These are phyloP conservation scores for Boechera divaricarpa DNA, from an alignment of 345 rosid genomes.

Conservation along the genomic window DNA sequence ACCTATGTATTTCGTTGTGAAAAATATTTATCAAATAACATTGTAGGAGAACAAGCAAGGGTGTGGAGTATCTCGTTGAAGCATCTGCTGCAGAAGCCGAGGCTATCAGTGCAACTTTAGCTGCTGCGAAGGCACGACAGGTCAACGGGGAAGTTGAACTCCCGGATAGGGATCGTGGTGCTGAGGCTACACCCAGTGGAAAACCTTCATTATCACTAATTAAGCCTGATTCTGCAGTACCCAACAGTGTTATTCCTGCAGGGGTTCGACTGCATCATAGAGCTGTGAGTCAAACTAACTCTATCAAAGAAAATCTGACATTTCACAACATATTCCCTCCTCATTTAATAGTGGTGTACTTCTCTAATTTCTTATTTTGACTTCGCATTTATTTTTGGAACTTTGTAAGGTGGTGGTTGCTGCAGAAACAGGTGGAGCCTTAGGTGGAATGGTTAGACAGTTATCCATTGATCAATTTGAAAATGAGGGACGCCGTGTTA, in stretches of 20 bases:
- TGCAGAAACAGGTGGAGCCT: slow-evolving; percentile 96
- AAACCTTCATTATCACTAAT: slow-evolving; percentile 70
- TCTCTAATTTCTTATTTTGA: background rate
- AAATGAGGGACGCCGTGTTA: slow-evolving; percentile 96
- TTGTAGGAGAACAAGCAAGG: slow-evolving; percentile 85
- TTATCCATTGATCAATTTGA: slow-evolving; percentile 97
- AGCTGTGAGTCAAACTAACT: slow-evolving; percentile 69
- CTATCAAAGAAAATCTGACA: background rate
- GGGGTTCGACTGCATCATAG: slow-evolving; percentile 96
- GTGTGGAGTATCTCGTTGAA: slow-evolving; percentile 94
- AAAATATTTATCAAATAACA: slow-evolving; percentile 22
- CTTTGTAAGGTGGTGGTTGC: slow-evolving; percentile 86
- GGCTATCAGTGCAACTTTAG: slow-evolving; percentile 95
- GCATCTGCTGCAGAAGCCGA: slow-evolving; percentile 99
- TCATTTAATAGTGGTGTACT: slow-evolving; percentile 2
- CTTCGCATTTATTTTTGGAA: slow-evolving; percentile 20
- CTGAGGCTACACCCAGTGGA: slow-evolving; percentile 97
- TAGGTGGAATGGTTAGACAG: slow-evolving; percentile 98
- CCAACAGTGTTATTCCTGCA: slow-evolving; percentile 63
- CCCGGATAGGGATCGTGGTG: slow-evolving; percentile 84
- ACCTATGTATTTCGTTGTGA: slow-evolving; percentile 15
- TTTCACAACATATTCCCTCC: slow-evolving; percentile 20
- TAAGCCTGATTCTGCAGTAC: slow-evolving; percentile 74
- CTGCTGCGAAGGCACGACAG: slow-evolving; percentile 98
- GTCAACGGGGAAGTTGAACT: slow-evolving; percentile 88